Base-by-base conservation (phyloP, 345 rosid species). In the Citrus reticulata region DNA sequence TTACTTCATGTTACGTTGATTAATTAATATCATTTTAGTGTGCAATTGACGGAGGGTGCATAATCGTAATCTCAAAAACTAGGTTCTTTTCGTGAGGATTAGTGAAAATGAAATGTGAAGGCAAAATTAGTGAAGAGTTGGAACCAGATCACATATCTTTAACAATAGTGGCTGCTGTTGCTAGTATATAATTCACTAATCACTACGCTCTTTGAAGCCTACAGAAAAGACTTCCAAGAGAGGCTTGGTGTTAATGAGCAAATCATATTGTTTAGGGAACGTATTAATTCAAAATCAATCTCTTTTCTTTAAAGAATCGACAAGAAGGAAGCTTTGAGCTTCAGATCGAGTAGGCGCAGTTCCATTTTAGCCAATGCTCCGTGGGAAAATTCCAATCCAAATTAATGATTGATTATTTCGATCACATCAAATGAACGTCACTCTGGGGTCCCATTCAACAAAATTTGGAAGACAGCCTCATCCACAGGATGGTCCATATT, bases 381-480 rank as follows among this genome's bases (percentile, higher is more conserved):
- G 61, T 51, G 63, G 25, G 68, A 16, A 63, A 73, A 68, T 25
- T 59, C 67, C 60, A 8, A 46, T 24, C 59, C 24, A 57, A 59
- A 61, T 6, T 20, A 55, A 76, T 72, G 58, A 77, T 76, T 13
- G 29, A n/a, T 61, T 46, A 29, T 61, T 46, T 24, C 39, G 19
- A 66, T 37, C 37, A 62, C 30, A 62, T 61, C 72, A 63, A 63
- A 24, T 8, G 58, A 73, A 73, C n/a, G 35, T 17, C 19, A 32
- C n/a, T 34, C n/a, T n/a, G 30, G 11, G 75, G 76, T 64, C 75
- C 75, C 65, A 69, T 25, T 60, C 59, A 74, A 24, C 40, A 60
- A 68, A 24, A 30, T 66, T 32, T 34, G 24, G 7, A 60, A 69
- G 57, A 17, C 65, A 80, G 25, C 34, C 75, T 49, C 74, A 77